Evolutionary conservation across 2,329 filamentous ascomycete genomes (phyloP).

Genomic region (Ophiostoma ips): DNA sequence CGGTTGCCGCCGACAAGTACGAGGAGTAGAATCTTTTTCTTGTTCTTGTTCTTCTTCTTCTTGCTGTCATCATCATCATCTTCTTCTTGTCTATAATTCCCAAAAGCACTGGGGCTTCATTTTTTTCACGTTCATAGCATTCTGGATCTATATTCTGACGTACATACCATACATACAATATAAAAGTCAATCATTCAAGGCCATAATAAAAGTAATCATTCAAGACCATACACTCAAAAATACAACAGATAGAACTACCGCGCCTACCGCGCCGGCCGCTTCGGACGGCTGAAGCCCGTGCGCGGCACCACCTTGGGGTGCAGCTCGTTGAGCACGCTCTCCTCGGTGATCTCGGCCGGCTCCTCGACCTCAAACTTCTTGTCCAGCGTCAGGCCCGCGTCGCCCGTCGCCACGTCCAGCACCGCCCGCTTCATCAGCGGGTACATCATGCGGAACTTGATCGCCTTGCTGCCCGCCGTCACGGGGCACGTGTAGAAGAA

Average conservation of each 20-base stretch:
- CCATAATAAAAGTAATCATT: neutral
- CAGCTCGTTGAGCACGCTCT: conserved; percentile 50
- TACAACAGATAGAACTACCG: neutral
- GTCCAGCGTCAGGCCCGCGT: conserved; percentile 50
- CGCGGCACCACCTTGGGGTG: conserved; percentile 52
- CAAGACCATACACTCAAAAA: neutral
- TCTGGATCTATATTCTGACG: neutral
- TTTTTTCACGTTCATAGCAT: no score
- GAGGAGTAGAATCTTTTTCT: conserved; percentile 52
- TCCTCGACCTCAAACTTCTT: conserved; percentile 59
- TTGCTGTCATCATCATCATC: neutral
- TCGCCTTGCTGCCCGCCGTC: conserved; percentile 47
- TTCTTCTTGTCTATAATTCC: neutral
- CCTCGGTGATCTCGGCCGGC: conserved; percentile 56
- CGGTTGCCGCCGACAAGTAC: conserved; percentile 47
- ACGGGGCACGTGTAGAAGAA: conserved; percentile 76
- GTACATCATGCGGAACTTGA: conserved; percentile 79
- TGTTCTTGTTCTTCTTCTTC: neutral
- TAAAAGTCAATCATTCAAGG: no score
- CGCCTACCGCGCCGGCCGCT: conserved; percentile 54
- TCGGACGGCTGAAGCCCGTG: conserved; percentile 61
- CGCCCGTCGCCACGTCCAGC: conserved; percentile 47
- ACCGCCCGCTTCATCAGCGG: conserved; percentile 57
- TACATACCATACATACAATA: neutral
- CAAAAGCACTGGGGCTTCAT: neutral